Base-by-base conservation (phyloP, 352 stramenopile genomes). In the Globisporangium iwayamae region DNA sequence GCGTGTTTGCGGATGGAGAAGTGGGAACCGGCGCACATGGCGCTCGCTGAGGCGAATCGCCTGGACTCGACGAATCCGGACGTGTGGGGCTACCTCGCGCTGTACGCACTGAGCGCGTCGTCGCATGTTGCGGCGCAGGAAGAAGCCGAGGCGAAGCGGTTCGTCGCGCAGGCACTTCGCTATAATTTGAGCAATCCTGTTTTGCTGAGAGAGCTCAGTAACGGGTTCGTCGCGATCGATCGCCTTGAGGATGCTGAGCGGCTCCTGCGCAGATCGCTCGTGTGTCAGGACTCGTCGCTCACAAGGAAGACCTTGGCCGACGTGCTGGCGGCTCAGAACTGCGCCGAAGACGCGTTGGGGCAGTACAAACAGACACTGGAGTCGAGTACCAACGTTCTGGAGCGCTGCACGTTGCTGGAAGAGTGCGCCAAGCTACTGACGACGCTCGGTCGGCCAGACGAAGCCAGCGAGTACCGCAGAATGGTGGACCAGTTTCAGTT, bases 191-290 rank as follows among this genome's bases (percentile, higher is more conserved):
- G 71, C 51, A 93, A 87, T 52, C 75, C 81, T 0, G 79, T 67
- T 32, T 68, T 94, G 25, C 67, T 93, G 34, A 73, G 86, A 11
- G 86, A 94, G 45, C 78, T 94, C n/a, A 91, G 86, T 70, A 93
- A 79, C 67, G 81, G 71, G 32, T 93, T 90, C 32, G 77, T 94
- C 7, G 81, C 86, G 30, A 79, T 90, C 51, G 86, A 94, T 64
- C 77, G 81, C 1, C 76, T 94, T 1, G 84, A 92, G 68, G 75
- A 83, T 22, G 86, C 86, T 6, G 86, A 94, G 61, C 72, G 66
- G 34, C 62, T 94, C 30, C 68, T 94, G 38, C 78, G 81, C 18
- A 78, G 84, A 3, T 85, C 84, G 36, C 70, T 94, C 16, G 73
- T 74, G 18, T 80, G 74, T 16, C 78, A 88, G 32, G 86, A 94